phyloP scores from a whole-genome alignment of 805 yeast species.

The Ogataea salicorniae region DNA sequence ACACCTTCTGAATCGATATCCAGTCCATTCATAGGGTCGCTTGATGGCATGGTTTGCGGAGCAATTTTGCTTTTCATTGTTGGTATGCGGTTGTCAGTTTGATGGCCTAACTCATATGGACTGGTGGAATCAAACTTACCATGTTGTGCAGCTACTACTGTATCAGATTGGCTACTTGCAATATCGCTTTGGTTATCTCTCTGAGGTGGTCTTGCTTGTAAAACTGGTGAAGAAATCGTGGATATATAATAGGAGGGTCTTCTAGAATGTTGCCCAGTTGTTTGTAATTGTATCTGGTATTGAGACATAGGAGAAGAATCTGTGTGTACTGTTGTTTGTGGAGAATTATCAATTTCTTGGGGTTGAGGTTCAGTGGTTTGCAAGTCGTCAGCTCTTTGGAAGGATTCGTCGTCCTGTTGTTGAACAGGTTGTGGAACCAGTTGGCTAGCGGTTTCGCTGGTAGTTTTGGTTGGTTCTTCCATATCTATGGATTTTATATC shows the following conservation, averaged over 20 bases:
- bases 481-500: neutral
- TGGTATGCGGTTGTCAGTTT: neutral
- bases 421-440: too few species aligned
- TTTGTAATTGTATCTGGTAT: neutral
- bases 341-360: neutral
- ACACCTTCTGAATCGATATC: neutral
- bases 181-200: slow-evolving; percentile 15
- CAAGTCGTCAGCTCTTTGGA: too few species aligned
- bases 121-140: slow-evolving; percentile 11
- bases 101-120: slow-evolving; percentile 9
- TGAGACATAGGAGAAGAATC: neutral
- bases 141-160: slow-evolving; percentile 10
- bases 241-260: neutral
- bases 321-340: neutral
- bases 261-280: neutral
- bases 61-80: neutral
- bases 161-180: slow-evolving; percentile 18
- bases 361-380: neutral
- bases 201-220: slow-evolving; percentile 8
- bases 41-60: too few species aligned
- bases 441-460: slow-evolving; percentile 5
- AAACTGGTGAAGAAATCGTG: slow-evolving; percentile 10
- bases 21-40: too few species aligned
- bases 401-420: too few species aligned
- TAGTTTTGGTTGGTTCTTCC: neutral